phyloP scores from a whole-genome alignment of 2,329 filamentous ascomycete species.

The Claviceps fusiformis region DNA sequence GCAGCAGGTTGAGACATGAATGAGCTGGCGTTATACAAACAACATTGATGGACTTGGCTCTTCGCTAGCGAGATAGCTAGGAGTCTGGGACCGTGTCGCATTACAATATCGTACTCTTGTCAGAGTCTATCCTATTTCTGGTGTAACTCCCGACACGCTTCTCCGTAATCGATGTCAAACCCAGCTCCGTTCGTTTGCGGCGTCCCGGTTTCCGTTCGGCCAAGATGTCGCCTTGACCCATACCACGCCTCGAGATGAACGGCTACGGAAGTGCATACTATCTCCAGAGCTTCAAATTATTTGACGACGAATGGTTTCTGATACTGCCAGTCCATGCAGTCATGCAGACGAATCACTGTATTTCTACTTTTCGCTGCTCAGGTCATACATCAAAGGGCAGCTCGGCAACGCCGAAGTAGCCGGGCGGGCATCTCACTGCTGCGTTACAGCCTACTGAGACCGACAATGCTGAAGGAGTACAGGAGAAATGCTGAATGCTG shows the following conservation, averaged over 20 bases:
- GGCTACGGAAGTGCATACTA: not conserved
- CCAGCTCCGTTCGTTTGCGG: not conserved
- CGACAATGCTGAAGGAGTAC: not conserved
- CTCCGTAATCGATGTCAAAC: not conserved
- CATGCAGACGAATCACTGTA: not conserved
- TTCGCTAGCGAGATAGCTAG: conserved; percentile 1
- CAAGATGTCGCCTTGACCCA: not conserved
- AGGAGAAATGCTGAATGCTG: not conserved
- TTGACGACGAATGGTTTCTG: not conserved
- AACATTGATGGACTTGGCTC: not conserved
- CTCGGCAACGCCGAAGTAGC: not conserved
- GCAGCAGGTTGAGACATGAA: conserved; percentile 2
- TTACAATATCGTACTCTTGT: not conserved
- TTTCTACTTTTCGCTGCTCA: not conserved
- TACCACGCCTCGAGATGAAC: not conserved
- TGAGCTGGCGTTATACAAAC: conserved; percentile 4
- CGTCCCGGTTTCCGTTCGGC: not conserved
- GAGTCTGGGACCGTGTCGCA: not conserved
- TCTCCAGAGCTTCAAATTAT: too few relatives aligned
- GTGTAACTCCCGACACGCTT: not conserved
- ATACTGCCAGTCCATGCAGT: not conserved
- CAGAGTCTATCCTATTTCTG: not conserved
- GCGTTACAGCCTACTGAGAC: not conserved
- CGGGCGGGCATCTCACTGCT: not conserved
- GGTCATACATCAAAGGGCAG: not conserved